Percentiles rank a stretch among this genome's conserved stretches.
These are phyloP conservation scores for Pelargonium cotyledonis DNA, from an alignment of 441 rosid genomes.

Conservation along the genomic window DNA sequence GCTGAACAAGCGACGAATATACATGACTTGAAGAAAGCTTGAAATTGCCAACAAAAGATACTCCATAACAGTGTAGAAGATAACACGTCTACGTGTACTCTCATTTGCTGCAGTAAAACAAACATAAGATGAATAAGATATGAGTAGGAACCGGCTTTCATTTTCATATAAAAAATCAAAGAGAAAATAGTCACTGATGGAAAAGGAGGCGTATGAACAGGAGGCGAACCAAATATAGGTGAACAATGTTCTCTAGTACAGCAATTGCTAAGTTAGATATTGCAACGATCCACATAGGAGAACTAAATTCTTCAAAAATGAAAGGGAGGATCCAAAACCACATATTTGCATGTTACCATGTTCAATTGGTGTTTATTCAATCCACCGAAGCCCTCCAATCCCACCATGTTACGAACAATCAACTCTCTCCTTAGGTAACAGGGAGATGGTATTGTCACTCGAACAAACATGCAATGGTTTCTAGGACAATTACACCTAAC, in stretches of 20 bases:
- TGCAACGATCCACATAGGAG: too few species aligned
- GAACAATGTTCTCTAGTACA: too few species aligned
- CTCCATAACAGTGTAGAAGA: slow-evolving; percentile 76
- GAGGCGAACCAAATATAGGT: too few species aligned
- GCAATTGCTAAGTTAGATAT: too few species aligned
- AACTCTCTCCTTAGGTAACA: neutral
- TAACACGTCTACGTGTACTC: slow-evolving; percentile 79
- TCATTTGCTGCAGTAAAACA: slow-evolving; percentile 67
- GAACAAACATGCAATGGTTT: neutral
- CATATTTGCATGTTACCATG: neutral
- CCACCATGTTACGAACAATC: neutral
- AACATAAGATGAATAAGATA: neutral
- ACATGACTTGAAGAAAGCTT: slow-evolving; percentile 70
- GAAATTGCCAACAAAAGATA: slow-evolving; percentile 60
- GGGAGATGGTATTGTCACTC: neutral
- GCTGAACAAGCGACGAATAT: slow-evolving; percentile 91
- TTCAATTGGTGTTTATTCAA: neutral
- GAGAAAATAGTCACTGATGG: neutral
- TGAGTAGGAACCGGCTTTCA: neutral
- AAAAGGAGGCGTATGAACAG: too few species aligned
- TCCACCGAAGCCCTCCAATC: neutral
- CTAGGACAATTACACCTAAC: neutral
- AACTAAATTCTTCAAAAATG: too few species aligned
- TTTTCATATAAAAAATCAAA: neutral
- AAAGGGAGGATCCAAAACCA: neutral